Evolutionary conservation across 495 filamentous ascomycete genomes (phyloP).

Genomic region (Letharia lupina): DNA sequence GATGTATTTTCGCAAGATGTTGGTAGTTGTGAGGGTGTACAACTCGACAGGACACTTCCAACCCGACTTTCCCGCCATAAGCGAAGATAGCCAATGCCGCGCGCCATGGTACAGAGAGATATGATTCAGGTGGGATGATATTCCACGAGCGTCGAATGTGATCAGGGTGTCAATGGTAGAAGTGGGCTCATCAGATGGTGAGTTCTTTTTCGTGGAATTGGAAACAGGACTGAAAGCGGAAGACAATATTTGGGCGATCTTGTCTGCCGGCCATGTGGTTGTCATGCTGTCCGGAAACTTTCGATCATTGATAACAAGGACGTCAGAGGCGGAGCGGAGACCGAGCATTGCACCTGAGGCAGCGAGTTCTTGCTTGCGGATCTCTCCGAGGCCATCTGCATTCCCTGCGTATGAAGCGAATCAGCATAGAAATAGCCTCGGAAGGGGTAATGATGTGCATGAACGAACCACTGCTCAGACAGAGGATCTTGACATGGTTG

Average conservation of each 20-base stretch:
- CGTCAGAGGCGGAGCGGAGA: slow-evolving; percentile 59
- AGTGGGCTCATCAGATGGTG: slow-evolving; percentile 32
- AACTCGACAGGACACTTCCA: slow-evolving; percentile 68
- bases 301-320: slow-evolving; percentile 72
- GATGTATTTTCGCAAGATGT: slow-evolving; percentile 68
- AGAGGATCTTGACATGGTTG: slow-evolving; percentile 90
- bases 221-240: slow-evolving; percentile 27
- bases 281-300: slow-evolving; percentile 83
- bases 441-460: neutral
- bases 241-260: slow-evolving; percentile 59
- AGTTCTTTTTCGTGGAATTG: neutral
- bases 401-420: slow-evolving; percentile 44
- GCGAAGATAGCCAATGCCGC: slow-evolving; percentile 52
- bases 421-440: slow-evolving; percentile 7
- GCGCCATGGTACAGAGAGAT: slow-evolving; percentile 78
- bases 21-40: slow-evolving; percentile 70
- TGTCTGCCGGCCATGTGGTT: slow-evolving; percentile 57
- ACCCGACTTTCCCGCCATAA: slow-evolving; percentile 55
- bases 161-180: slow-evolving; percentile 72
- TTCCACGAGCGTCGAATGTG: slow-evolving; percentile 74
- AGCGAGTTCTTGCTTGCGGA: slow-evolving; percentile 71
- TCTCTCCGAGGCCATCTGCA: slow-evolving; percentile 77
- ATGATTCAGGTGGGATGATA: slow-evolving; percentile 88
- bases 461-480: slow-evolving; percentile 67
- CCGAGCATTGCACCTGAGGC: slow-evolving; percentile 70